Percentiles rank a stretch among this genome's conserved stretches.
Evolutionary conservation across 768 basidiomycete genomes (phyloP).

Genomic region (Lactarius indigo): DNA sequence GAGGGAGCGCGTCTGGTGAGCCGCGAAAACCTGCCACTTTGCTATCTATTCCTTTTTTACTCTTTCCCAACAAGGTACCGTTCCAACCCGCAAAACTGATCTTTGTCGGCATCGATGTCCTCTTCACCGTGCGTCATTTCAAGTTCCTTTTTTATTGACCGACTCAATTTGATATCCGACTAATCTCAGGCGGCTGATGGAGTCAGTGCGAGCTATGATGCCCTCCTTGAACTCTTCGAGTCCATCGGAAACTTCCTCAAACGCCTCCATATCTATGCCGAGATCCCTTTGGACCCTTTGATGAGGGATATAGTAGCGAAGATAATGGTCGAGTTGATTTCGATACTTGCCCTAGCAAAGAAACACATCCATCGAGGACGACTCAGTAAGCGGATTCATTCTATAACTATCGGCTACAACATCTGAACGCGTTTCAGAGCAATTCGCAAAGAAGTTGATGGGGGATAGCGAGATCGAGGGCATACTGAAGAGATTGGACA

Average conservation of each 20-base stretch:
- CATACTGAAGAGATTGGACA: constrained; percentile 3
- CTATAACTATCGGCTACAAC: background rate
- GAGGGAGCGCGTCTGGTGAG: background rate
- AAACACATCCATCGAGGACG: too few relatives aligned
- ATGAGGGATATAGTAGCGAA: too few relatives aligned
- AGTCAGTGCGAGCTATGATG: too few relatives aligned
- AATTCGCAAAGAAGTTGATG: constrained; percentile 4
- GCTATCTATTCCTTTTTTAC: background rate
- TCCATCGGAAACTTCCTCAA: too few relatives aligned
- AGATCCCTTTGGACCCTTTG: too few relatives aligned
- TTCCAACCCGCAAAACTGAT: background rate
- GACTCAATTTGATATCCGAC: too few relatives aligned
- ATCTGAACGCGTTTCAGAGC: background rate
- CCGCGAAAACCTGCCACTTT: background rate
- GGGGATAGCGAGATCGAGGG: constrained; percentile 2
- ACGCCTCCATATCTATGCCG: too few relatives aligned
- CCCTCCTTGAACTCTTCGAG: too few relatives aligned
- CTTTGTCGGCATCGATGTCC: background rate
- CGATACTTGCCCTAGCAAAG: too few relatives aligned
- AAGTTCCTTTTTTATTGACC: too few relatives aligned
- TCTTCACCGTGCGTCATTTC: background rate
- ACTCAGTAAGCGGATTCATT: background rate
- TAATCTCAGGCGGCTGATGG: too few relatives aligned
- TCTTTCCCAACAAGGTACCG: background rate
- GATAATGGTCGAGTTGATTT: too few relatives aligned